Conservation (phyloP, 768 basidiomycete genomes). For the Pholiota conissans region DNA sequence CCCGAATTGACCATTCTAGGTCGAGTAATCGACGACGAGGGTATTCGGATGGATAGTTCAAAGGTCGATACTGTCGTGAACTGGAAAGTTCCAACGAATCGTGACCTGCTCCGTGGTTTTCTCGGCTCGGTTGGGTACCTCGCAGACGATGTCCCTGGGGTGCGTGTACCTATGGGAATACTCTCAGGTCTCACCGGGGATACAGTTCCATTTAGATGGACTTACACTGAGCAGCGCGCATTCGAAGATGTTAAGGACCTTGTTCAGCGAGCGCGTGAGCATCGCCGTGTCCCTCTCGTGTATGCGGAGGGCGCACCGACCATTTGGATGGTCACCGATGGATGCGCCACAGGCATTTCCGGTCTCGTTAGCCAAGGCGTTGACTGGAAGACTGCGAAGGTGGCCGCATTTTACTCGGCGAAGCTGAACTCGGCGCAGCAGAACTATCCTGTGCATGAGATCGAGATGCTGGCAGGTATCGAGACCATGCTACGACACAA, state of each 20-base stretch:
- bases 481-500: constrained; percentile 24
- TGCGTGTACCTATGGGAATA: constrained; percentile 35
- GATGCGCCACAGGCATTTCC: constrained; percentile 23
- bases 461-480: constrained; percentile 15
- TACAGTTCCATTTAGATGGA: constrained; percentile 19
- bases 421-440: constrained; percentile 32
- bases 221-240: constrained; percentile 20
- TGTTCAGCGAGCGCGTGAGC: constrained; percentile 13
- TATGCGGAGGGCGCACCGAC: constrained; percentile 10
- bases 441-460: constrained; percentile 29
- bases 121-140: constrained; percentile 20
- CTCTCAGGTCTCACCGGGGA: constrained; percentile 20
- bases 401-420: constrained; percentile 31
- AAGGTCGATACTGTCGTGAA: constrained; percentile 35
- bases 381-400: constrained; percentile 19
- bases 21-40: constrained; percentile 25
- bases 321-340: constrained; percentile 29
- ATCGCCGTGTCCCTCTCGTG: constrained; percentile 15
- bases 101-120: constrained; percentile 30
- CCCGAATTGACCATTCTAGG: constrained; percentile 23
- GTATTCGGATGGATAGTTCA: constrained; percentile 37
- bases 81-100: constrained; percentile 29
- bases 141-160: constrained; percentile 25
- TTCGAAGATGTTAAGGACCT: constrained; percentile 31
- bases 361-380: constrained; percentile 23